These are phyloP conservation scores for Arachnomyces sp. DNA, from an alignment of 2,329 filamentous ascomycete genomes.

Conservation along the genomic window DNA sequence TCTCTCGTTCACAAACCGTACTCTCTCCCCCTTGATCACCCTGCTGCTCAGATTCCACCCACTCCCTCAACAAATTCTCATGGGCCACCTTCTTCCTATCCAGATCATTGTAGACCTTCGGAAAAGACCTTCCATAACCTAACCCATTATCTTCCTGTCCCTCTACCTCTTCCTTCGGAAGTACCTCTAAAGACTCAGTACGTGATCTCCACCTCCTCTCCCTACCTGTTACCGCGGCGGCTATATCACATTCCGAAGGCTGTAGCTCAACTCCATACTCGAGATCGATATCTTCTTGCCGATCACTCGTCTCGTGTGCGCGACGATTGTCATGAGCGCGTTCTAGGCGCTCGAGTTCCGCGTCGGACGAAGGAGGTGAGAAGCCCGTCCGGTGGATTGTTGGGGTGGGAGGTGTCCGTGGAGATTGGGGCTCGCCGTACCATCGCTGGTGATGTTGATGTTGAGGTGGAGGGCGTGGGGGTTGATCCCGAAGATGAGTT, in stretches of 20 bases:
- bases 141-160: slow-evolving; percentile 24
- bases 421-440: slow-evolving; percentile 17
- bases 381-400: slow-evolving; percentile 19
- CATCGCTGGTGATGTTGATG: slow-evolving; percentile 7
- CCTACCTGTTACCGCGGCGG: slow-evolving; percentile 22
- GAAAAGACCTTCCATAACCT: slow-evolving; percentile 9
- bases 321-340: slow-evolving; percentile 14
- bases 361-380: slow-evolving; percentile 24
- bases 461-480: not conserved
- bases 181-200: slow-evolving; percentile 26
- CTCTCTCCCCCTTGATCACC: slow-evolving; percentile 2
- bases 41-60: slow-evolving; percentile 12
- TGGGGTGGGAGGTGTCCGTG: slow-evolving; percentile 1
- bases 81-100: slow-evolving; percentile 28
- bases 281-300: slow-evolving; percentile 20
- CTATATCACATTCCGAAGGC: slow-evolving; percentile 28
- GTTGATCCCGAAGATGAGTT: slow-evolving; percentile 11
- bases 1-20: slow-evolving; percentile 20
- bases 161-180: slow-evolving; percentile 23
- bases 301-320: slow-evolving; percentile 9
- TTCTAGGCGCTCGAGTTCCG: slow-evolving; percentile 15
- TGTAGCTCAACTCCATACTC: slow-evolving; percentile 32
- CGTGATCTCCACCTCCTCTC: slow-evolving; percentile 19
- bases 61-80: slow-evolving; percentile 23
- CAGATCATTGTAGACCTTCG: slow-evolving; percentile 11